A percentile compares a stretch with the other conserved stretches of the same genome.
Conservation (phyloP, 2,329 filamentous ascomycete genomes). For the Aspergillus sp. region DNA sequence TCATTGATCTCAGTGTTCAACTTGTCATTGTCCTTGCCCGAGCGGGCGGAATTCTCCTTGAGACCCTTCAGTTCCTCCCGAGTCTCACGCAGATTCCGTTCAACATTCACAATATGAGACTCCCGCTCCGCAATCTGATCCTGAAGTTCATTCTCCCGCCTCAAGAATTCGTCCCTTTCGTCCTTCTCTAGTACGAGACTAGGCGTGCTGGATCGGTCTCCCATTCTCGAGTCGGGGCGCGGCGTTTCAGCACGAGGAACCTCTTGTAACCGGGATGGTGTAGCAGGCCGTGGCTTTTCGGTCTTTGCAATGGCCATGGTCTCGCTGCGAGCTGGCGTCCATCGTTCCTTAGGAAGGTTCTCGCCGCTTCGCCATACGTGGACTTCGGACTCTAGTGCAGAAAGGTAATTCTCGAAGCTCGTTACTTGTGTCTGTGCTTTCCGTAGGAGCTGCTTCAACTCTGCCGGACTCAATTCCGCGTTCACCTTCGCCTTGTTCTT, state of each 20-base stretch:
- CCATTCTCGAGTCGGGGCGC: conserved; percentile 58
- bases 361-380: conserved; percentile 83
- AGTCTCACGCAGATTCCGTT: conserved; percentile 72
- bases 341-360: conserved; percentile 77
- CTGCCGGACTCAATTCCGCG: conserved; percentile 88
- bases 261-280: conserved; percentile 37
- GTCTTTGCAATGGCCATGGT: conserved; percentile 43
- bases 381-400: conserved; percentile 75
- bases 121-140: conserved; percentile 95
- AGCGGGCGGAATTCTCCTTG: conserved; percentile 77
- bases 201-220: conserved; percentile 80
- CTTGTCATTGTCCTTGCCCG: conserved; percentile 84
- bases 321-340: conserved; percentile 64
- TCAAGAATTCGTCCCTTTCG: conserved; percentile 90
- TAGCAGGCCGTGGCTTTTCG: conserved; percentile 40
- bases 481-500: conserved; percentile 99
- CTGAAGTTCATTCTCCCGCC: conserved; percentile 92
- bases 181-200: conserved; percentile 88
- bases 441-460: conserved; percentile 87
- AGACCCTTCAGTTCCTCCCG: conserved; percentile 80
- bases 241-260: conserved; percentile 52
- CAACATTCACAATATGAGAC: conserved; percentile 66
- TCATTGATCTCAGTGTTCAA: conserved; percentile 82
- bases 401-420: conserved; percentile 81
- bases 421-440: conserved; percentile 87